Evolutionary conservation across 129 eudicot genomes (phyloP).

Genomic region (Cynara cardunculus): DNA sequence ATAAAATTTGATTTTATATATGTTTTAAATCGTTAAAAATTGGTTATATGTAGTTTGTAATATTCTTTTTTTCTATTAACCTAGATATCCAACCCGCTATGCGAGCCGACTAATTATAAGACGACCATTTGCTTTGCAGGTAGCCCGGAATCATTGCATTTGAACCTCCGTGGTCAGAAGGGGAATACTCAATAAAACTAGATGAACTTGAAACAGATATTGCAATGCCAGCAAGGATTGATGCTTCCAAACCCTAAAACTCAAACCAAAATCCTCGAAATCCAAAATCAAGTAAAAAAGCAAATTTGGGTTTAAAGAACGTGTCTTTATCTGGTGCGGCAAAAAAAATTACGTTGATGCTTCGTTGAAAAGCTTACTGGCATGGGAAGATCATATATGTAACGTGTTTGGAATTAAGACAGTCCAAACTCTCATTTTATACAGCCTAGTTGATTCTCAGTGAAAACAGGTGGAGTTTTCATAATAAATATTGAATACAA

Average conservation of each 20-base stretch:
- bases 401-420: background rate
- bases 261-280: background rate
- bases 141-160: no score
- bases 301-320: background rate
- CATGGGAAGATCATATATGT: background rate
- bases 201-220: background rate
- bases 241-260: background rate
- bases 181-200: background rate
- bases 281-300: background rate
- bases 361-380: background rate
- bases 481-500: background rate
- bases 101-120: no score
- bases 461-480: background rate
- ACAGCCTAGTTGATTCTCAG: background rate
- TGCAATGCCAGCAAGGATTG: no score
- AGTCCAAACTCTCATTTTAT: background rate
- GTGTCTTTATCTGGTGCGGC: background rate
- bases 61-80: no score
- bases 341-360: background rate
- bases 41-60: no score
- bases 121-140: no score
- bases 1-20: no score
- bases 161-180: no score
- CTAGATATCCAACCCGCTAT: no score
- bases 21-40: no score